Percentiles rank a stretch among this genome's conserved stretches.
Conservation (phyloP, 2,329 filamentous ascomycete genomes). For the Colletotrichum magnum region DNA sequence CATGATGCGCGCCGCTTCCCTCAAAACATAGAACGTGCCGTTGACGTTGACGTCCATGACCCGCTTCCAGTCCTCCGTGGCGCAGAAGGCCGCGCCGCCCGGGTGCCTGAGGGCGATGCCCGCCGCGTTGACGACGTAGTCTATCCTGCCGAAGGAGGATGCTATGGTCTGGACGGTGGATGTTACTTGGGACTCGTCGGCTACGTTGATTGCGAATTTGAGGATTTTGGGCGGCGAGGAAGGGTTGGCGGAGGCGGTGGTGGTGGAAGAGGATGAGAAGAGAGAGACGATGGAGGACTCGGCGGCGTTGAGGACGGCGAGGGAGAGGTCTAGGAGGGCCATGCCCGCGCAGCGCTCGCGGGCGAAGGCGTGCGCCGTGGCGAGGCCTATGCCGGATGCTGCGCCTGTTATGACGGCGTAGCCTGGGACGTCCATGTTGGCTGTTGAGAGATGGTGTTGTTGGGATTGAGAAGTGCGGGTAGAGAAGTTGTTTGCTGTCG, state of each 20-base stretch:
- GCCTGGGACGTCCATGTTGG: constrained; percentile 48
- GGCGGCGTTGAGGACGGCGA: constrained; percentile 14
- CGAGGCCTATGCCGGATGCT: constrained; percentile 48
- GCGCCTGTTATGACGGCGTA: constrained; percentile 50
- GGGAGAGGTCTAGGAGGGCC: constrained; percentile 47
- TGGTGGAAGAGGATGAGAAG: constrained; percentile 10
- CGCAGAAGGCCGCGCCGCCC: constrained; percentile 52
- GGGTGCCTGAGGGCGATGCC: constrained; percentile 55
- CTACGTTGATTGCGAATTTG: constrained; percentile 7
- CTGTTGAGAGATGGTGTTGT: neutral
- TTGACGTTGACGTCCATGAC: constrained; percentile 59
- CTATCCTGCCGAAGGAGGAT: constrained; percentile 52
- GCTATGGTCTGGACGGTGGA: constrained; percentile 46
- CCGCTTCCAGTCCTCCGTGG: constrained; percentile 55
- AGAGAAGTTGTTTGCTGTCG: too few species aligned
- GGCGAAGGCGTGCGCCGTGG: constrained; percentile 48
- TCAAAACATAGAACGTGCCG: constrained; percentile 58
- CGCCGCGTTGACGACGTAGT: constrained; percentile 58
- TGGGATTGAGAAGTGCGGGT: too few species aligned
- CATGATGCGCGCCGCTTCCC: constrained; percentile 58
- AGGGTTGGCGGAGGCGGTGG: too few species aligned
- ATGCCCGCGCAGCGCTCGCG: constrained; percentile 47
- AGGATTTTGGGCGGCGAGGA: too few species aligned
- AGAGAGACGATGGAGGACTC: constrained; percentile 40
- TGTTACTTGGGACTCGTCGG: constrained; percentile 49